Base-by-base conservation (phyloP, 1,284 basidiomycete species). In the Ganoderma boninense region DNA sequence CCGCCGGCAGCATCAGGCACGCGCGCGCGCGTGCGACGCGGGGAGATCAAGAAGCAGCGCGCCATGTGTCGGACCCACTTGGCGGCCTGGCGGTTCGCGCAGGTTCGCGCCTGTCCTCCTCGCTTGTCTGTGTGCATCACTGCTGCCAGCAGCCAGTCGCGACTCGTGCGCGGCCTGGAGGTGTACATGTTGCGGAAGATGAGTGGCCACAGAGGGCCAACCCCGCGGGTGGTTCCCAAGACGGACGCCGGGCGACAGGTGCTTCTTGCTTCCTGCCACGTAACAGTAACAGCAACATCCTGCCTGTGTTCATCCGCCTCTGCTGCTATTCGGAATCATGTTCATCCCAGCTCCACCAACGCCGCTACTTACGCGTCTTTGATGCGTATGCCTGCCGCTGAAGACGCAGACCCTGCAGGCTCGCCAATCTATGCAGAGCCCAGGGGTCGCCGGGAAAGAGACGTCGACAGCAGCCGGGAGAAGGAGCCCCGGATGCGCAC, bases 1-100 rank as follows among this genome's bases (percentile, higher is more conserved):
- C 29, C 70, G 70, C 65, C 70, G 67, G 70, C 62, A 59, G 26
- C 65, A 10, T 54, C 49, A 71, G 67, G 67, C 70, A 71, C 70
- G 29, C 56, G n/a, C 26, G 18, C 29, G 14, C 23, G 18, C 32
- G 18, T 43, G 62, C 44, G 62, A 63, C 63, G 35, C 32, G 57
- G 32, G 29, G 20, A 60, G 20, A 60, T 60, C 57, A 40, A 43
- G 60, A 62, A 62, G 40, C 38, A 62, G 38, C 40, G 23, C 49
- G 38, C 60, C 60, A 62, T 42, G 60, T 62, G 60, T 42, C 60
- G 38, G 60, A 40, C 23, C 38, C 60, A 43, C 23, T 62, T 62
- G 38, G 23, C 60, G 14, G n/a, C n/a, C n/a, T n/a, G n/a, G n/a
- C n/a, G n/a, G n/a, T n/a, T n/a, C n/a, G n/a, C n/a, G n/a, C n/a